Percentiles rank a stretch among this genome's conserved stretches.
These are phyloP conservation scores for Zygoascus ofunaensis DNA, from an alignment of 805 yeast genomes.

Conservation along the genomic window DNA sequence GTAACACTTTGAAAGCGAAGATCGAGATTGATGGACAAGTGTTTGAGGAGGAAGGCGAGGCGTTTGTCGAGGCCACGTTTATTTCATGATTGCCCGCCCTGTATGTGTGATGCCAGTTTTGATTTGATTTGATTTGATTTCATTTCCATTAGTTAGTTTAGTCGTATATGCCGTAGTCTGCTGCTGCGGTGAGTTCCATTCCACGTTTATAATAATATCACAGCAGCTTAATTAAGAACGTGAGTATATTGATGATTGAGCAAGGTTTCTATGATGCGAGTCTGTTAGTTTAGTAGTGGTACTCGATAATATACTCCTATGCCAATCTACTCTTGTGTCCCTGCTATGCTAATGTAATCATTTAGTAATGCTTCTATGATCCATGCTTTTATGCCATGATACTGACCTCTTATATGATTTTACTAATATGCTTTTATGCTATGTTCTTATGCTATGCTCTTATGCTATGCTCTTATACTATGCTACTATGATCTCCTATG, in stretches of 20 bases:
- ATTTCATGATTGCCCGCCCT: slow-evolving; percentile 40
- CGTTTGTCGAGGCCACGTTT: slow-evolving; percentile 75
- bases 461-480: background rate
- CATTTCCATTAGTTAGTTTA: background rate
- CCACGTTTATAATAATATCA: no score
- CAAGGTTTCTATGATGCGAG: no score
- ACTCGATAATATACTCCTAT: no score
- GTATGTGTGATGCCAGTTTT: no score
- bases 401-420: no score
- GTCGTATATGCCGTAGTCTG: background rate
- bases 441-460: slow-evolving; percentile 1
- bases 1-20: slow-evolving; percentile 50
- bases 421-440: background rate
- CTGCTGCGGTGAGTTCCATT: background rate
- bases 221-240: no score
- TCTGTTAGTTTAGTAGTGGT: no score
- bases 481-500: background rate
- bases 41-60: slow-evolving; percentile 49
- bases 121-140: background rate
- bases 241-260: no score
- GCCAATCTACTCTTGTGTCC: no score
- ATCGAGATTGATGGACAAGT: slow-evolving; percentile 33
- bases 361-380: background rate
- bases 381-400: background rate
- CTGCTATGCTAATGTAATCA: no score